These are phyloP conservation scores for Aschersonia sp. DNA, from an alignment of 2,329 filamentous ascomycete species.

Conservation along the genomic window DNA sequence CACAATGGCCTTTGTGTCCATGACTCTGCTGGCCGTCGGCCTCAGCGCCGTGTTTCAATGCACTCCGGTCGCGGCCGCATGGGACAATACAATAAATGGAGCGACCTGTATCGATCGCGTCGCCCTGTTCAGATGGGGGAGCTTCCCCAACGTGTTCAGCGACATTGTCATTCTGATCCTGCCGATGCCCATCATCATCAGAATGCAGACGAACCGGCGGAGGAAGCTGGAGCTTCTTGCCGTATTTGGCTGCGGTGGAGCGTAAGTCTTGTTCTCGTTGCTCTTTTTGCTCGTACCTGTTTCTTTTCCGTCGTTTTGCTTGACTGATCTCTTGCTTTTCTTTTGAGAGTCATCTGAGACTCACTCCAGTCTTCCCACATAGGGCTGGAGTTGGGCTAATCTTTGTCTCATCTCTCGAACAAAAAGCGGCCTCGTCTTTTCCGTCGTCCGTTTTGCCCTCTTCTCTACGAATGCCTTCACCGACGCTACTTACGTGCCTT, in stretches of 20 bases:
- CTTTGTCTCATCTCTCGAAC: background rate
- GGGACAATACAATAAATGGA: background rate
- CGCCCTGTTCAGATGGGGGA: background rate
- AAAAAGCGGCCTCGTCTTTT: background rate
- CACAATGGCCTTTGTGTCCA: background rate
- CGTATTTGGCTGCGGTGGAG: background rate
- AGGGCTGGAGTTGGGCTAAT: background rate
- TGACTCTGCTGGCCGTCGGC: background rate
- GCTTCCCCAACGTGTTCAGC: background rate
- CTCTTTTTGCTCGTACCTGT: background rate
- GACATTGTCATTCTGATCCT: background rate
- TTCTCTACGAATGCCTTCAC: background rate
- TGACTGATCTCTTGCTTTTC: no score
- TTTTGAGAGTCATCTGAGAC: no score
- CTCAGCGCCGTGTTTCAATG: background rate
- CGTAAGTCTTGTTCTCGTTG: background rate
- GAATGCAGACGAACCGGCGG: background rate
- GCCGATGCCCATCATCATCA: background rate
- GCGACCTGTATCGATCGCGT: background rate
- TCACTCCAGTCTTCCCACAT: background rate
- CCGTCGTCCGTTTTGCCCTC: background rate
- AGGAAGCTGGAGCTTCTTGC: background rate
- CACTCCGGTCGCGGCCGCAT: background rate
- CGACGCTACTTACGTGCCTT: background rate
- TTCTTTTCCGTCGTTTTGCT: no score